Conservation (phyloP, 2,329 filamentous ascomycete species). For the Orbilia blumenaviensis region DNA sequence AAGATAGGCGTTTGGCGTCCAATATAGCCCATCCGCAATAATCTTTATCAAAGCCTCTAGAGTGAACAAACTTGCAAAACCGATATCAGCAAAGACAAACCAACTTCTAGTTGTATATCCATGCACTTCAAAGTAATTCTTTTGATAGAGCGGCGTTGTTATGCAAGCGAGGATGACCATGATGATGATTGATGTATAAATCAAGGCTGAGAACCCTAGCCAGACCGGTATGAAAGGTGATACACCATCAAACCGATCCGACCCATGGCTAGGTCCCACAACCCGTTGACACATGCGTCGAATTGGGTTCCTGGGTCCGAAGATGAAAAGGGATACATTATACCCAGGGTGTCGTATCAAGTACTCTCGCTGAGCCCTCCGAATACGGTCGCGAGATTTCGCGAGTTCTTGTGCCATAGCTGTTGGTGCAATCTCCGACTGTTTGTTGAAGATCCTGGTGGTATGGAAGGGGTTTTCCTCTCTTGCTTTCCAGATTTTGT, state of each 20-base stretch:
- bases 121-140: slow-evolving; percentile 76
- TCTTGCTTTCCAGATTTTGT: slow-evolving; percentile 59
- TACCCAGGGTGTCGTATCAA: slow-evolving; percentile 85
- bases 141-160: slow-evolving; percentile 93
- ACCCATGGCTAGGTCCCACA: slow-evolving; percentile 88
- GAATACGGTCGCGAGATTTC: slow-evolving; percentile 80
- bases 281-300: slow-evolving; percentile 85
- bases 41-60: slow-evolving; percentile 89
- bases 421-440: slow-evolving; percentile 57
- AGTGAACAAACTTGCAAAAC: slow-evolving; percentile 87
- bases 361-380: slow-evolving; percentile 89
- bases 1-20: slow-evolving; percentile 96
- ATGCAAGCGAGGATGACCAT: slow-evolving; percentile 98
- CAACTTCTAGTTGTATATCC: slow-evolving; percentile 75
- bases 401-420: slow-evolving; percentile 88
- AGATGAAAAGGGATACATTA: slow-evolving; percentile 90
- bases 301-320: slow-evolving; percentile 78
- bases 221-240: slow-evolving; percentile 88
- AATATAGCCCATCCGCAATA: slow-evolving; percentile 93
- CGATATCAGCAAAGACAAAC: slow-evolving; percentile 94
- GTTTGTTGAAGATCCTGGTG: slow-evolving; percentile 68
- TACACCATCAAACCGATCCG: slow-evolving; percentile 85
- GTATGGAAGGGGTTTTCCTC: slow-evolving; percentile 97
- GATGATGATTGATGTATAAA: slow-evolving; percentile 91
- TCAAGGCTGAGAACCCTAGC: slow-evolving; percentile 92